Base-by-base conservation (phyloP, 2,329 filamentous ascomycete species). In the Ophiosphaerella narmari region DNA sequence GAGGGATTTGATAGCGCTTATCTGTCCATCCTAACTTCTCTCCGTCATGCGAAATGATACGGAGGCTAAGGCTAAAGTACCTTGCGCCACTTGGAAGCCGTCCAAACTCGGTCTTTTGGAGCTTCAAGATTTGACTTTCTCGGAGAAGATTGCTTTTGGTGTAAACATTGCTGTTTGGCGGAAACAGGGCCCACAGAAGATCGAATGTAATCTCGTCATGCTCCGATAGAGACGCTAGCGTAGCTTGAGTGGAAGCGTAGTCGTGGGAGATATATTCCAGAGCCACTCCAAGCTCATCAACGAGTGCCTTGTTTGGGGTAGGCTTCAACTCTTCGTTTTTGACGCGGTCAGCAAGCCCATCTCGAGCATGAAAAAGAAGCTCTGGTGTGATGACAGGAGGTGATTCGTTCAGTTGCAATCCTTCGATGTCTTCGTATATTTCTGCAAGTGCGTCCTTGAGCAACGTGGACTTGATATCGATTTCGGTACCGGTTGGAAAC, bases 141-240 rank as follows among this genome's bases (percentile, higher is more conserved):
- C 46, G 39, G 5, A 49, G 23, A 12, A 49, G 40, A 16, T 49
- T 49, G 36, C 41, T 49, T 18, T 44, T 46, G 6, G 51, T 48
- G 41, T 53, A 55, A 6, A 57, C 47, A 8, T 18, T 34, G 5
- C 39, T 49, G 11, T 55, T 52, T 6, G 54, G 54, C n/a, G 42
- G 48, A 39, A 60, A 60, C 4, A 60, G 42, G 3, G 54, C 50
- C 57, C 57, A 60, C 2, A 60, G 41, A 18, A 55, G 43, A 18
- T 52, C 42, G 44, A 53, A 60, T 26, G 51, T 57, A 40, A 58
- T 58, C 29, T 57, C 57, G 12, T 49, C 36, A 23, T 60, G 54
- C 43, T 38, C 48, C 14, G 41, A 18, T 9, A 49, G 29, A 6
- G 40, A 40, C 4, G 21, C 18, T 5, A 49, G 34, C 34, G 38